Base-by-base conservation (phyloP, 768 basidiomycete species). In the Termitomyces titanicus region DNA sequence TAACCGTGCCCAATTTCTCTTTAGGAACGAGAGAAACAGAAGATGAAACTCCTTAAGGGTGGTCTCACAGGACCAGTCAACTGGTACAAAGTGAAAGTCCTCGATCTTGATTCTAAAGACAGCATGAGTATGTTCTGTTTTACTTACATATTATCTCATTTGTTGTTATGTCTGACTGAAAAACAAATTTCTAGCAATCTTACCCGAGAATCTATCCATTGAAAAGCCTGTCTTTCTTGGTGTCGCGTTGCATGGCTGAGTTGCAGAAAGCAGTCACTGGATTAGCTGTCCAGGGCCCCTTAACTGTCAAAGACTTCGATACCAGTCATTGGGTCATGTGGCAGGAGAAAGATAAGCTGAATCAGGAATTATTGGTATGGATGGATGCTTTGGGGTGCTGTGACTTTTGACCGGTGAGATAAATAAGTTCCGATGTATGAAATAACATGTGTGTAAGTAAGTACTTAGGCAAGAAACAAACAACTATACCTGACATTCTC, bases 211-310 rank as follows among this genome's bases (percentile, higher is more conserved):
- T 25, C 65, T 68, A 53, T 34, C 20, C 3, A 62, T 74, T 43
- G 53, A 59, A 3, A 63, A 69, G 39, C 75, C 75, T 2, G 69
- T 70, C 1, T 74, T 76, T 59, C 69, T 69, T 50, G 74, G 65
- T 0, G 64, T 63, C 2, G 63, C 72, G 11, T 52, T 58, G 27
- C 56, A 66, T 12, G 76, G 77, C 71, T 3, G n/a, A 17, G 13
- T 17, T 40, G 13, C 39, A 40, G 29, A 29, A 60, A 38, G 20
- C 54, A 1, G 18, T 34, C 13, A 59, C 64, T 4, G 51, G 44
- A 5, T 51, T 63, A 25, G 51, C 44, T 27, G 67, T 66, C 60
- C 57, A 62, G 39, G 65, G 71, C 34, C 43, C 55, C 8, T 51
- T 65, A 18, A 74, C 68, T 0, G 44, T 72, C 17, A 59, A 60